Evolutionary conservation across 73 alveolate genomes (phyloP).

Genomic region (Durusdinium trenchii): DNA sequence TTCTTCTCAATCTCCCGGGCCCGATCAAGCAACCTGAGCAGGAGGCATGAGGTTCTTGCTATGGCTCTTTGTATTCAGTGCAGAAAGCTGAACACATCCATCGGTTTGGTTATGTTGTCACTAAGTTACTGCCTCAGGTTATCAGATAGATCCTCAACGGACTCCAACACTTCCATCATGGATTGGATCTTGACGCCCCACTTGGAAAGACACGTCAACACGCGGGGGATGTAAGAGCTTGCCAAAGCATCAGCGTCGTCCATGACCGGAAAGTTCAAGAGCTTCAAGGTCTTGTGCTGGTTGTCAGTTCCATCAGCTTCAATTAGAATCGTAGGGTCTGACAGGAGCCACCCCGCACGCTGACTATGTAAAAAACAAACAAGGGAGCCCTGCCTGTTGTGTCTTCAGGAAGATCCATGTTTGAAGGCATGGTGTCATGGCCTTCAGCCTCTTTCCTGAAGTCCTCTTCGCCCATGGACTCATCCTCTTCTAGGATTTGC

Average conservation of each 20-base stretch:
- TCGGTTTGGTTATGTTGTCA: too few species aligned
- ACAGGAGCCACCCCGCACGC: not conserved
- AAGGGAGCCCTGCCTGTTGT: not conserved
- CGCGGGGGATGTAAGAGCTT: not conserved
- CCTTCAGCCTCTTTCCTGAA: not conserved
- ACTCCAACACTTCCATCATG: not conserved
- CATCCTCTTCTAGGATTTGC: not conserved
- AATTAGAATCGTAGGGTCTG: not conserved
- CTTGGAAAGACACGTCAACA: not conserved
- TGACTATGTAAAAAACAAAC: not conserved
- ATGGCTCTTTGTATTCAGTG: too few species aligned
- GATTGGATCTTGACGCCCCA: not conserved
- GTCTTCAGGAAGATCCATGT: not conserved
- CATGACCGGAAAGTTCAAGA: not conserved
- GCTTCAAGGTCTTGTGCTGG: not conserved
- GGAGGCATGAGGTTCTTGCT: too few species aligned
- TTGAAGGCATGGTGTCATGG: not conserved
- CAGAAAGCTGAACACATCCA: too few species aligned
- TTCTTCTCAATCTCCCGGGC: not conserved
- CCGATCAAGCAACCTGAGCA: not conserved
- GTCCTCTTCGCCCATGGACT: not conserved
- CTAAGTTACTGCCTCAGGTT: not conserved
- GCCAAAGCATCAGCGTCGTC: constrained; percentile 11
- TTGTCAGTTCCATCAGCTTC: not conserved
- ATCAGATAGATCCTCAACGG: not conserved